Evolutionary conservation across 768 basidiomycete species (phyloP).

Genomic region (Leccinum incarnatum): DNA sequence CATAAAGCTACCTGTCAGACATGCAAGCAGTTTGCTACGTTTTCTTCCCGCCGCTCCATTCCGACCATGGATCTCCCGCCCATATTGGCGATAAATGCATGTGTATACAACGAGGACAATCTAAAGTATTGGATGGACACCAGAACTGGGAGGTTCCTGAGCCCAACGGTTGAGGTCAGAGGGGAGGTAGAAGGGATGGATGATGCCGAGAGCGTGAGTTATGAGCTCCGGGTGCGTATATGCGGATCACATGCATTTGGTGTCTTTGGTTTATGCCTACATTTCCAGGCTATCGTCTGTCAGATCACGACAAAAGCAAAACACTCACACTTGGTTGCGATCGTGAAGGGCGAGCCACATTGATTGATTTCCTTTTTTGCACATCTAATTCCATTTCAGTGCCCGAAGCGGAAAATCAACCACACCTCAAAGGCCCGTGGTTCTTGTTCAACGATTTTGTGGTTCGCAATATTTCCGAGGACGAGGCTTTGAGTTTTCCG

Average conservation of each 20-base stretch:
- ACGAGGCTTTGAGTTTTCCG: conserved; percentile 85
- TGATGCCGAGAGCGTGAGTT: conserved; percentile 54
- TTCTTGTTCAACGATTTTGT: conserved; percentile 96
- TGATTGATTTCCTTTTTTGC: not conserved
- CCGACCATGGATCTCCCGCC: conserved; percentile 70
- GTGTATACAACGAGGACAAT: conserved; percentile 73
- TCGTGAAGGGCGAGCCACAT: conserved; percentile 64
- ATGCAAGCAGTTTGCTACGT: conserved; percentile 76
- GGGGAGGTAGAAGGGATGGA: conserved; percentile 61
- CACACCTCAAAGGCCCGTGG: conserved; percentile 61
- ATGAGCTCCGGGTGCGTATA: conserved; percentile 69
- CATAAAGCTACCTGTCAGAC: conserved; percentile 85
- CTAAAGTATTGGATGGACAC: conserved; percentile 73
- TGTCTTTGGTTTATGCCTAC: not conserved
- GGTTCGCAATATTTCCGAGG: conserved; percentile 79
- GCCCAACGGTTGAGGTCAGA: conserved; percentile 50
- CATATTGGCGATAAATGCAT: conserved; percentile 82
- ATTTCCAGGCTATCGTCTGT: conserved; percentile 68
- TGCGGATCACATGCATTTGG: not conserved
- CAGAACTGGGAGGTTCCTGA: conserved; percentile 47
- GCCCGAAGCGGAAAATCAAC: conserved; percentile 56
- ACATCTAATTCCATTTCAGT: conserved; percentile 41
- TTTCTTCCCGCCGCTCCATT: conserved; percentile 68
- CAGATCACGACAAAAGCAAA: conserved; percentile 73
- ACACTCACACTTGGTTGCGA: conserved; percentile 81